phyloP scores from a whole-genome alignment of 202 grass and related monocot genomes.

The Brachypodium distachyon region DNA sequence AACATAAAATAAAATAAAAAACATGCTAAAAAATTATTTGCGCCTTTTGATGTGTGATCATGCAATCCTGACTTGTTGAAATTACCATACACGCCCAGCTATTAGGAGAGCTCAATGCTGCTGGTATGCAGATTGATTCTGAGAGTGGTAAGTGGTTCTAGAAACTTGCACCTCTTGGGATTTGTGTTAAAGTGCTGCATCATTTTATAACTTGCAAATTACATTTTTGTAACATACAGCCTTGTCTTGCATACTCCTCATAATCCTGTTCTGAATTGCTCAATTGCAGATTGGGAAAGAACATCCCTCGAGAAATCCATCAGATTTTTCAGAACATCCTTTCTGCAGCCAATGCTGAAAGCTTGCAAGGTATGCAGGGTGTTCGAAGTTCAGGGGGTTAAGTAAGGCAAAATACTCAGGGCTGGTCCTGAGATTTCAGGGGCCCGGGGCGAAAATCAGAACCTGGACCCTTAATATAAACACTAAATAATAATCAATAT shows the following conservation, averaged over 20 bases:
- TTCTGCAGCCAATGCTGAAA: conserved; percentile 70
- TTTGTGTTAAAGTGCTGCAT: neutral
- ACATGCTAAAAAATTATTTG: neutral
- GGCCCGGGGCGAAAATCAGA: no score
- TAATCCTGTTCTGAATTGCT: conserved; percentile 3
- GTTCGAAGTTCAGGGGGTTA: no score
- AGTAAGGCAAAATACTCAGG: no score
- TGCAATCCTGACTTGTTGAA: conserved; percentile 4
- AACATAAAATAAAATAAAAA: neutral
- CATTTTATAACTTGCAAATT: neutral
- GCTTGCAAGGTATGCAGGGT: conserved; percentile 86
- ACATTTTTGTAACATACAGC: neutral
- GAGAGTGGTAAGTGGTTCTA: conserved; percentile 41
- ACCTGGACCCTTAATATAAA: no score
- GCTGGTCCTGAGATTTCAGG: no score
- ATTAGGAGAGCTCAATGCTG: conserved; percentile 74
- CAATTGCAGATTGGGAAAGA: conserved; percentile 54
- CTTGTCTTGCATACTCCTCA: neutral
- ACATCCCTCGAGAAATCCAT: conserved; percentile 52
- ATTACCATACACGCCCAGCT: conserved; percentile 39
- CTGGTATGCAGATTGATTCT: conserved; percentile 36
- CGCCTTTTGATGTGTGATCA: neutral
- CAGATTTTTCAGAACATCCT: conserved; percentile 20
- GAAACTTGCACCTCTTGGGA: neutral
- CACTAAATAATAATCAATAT: no score